A percentile compares a stretch with the other conserved stretches of the same genome.
These are phyloP conservation scores for Leishmania arabica DNA, from an alignment of 208 protist genomes.

Conservation along the genomic window DNA sequence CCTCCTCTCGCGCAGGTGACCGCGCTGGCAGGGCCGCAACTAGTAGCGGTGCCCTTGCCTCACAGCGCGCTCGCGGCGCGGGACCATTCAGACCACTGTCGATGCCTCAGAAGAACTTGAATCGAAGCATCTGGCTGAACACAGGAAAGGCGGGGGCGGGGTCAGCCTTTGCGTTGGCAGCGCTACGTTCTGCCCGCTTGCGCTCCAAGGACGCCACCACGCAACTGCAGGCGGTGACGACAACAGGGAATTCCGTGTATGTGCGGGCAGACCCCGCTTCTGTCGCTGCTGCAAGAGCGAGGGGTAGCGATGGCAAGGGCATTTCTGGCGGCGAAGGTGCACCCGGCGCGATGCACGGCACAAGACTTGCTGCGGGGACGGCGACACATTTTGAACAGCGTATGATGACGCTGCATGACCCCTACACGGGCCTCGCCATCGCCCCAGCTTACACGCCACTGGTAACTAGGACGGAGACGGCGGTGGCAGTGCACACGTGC, in stretches of 20 bases:
- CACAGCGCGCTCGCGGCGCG: neutral
- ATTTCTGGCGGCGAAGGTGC: neutral
- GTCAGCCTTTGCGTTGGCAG: conserved; percentile 1
- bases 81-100: conserved; percentile 7
- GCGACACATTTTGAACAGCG: neutral
- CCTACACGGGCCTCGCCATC: conserved; percentile 24
- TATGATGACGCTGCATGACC: conserved; percentile 8
- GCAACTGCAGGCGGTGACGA: conserved; percentile 19
- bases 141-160: conserved; percentile 12
- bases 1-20: neutral
- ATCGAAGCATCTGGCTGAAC: conserved; percentile 8
- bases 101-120: conserved; percentile 20
- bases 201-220: conserved; percentile 12
- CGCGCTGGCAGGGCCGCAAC: neutral
- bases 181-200: conserved; percentile 20
- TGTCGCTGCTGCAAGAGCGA: neutral
- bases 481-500: conserved; percentile 15
- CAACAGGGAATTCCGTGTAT: conserved; percentile 22
- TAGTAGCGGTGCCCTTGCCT: neutral
- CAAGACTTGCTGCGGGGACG: neutral
- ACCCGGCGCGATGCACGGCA: neutral
- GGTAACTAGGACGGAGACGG: neutral
- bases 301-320: neutral
- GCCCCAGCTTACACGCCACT: neutral
- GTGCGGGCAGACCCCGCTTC: conserved; percentile 22